These are phyloP conservation scores for Skeletonema tropicum DNA, from an alignment of 108 stramenopile genomes.

Conservation along the genomic window DNA sequence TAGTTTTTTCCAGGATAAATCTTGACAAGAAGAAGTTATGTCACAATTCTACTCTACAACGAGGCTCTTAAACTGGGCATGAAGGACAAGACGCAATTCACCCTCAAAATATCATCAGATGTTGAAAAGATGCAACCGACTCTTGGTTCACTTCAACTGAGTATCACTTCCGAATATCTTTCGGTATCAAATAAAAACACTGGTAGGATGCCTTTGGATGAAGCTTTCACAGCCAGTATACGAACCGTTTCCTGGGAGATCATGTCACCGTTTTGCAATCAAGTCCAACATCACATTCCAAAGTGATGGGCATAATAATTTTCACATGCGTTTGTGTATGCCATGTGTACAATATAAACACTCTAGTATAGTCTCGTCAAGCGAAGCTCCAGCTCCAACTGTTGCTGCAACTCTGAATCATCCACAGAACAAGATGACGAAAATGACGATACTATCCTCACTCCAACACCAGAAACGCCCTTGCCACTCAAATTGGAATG, in stretches of 20 bases:
- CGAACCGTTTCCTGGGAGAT: not conserved
- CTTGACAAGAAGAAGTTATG: too few relatives aligned
- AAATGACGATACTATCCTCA: not conserved
- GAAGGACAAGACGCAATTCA: too few relatives aligned
- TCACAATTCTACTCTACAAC: too few relatives aligned
- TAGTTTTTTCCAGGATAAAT: too few relatives aligned
- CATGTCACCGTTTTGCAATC: not conserved
- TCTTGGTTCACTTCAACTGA: too few relatives aligned
- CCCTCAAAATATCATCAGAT: too few relatives aligned
- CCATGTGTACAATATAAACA: not conserved
- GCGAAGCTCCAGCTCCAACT: slow-evolving; percentile 12
- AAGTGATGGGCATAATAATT: not conserved
- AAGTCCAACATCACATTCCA: not conserved
- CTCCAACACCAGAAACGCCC: slow-evolving; percentile 21
- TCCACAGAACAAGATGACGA: not conserved
- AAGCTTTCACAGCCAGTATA: too few relatives aligned
- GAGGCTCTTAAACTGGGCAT: too few relatives aligned
- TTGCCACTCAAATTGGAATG: slow-evolving; percentile 11
- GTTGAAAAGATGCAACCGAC: too few relatives aligned
- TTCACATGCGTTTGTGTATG: not conserved
- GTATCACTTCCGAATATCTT: too few relatives aligned
- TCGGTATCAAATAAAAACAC: too few relatives aligned
- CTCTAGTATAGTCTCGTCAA: slow-evolving; percentile 18
- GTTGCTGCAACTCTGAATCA: not conserved
- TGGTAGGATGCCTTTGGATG: too few relatives aligned